Conservation (phyloP, 2,329 filamentous ascomycete species). For the Tolypocladium ovalisporum region DNA sequence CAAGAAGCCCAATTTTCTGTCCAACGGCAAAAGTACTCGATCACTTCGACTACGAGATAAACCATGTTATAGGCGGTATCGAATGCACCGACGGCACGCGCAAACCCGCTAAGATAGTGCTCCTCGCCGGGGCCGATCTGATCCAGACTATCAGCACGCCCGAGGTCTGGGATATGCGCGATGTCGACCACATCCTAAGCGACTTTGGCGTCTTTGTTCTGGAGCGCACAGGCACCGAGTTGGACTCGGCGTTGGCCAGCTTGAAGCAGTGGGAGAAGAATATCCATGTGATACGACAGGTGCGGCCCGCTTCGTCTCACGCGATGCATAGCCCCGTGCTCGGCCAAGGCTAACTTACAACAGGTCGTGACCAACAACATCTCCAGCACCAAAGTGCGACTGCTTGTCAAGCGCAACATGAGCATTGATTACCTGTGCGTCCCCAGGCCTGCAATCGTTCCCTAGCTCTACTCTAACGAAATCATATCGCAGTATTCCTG, state of each 20-base stretch:
- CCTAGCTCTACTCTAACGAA: neutral
- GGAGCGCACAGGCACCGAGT: conserved; percentile 80
- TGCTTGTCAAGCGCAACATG: conserved; percentile 71
- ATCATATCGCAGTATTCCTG: conserved; percentile 35
- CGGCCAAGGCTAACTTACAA: neutral
- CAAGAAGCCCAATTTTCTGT: conserved; percentile 68
- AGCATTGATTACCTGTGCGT: conserved; percentile 57
- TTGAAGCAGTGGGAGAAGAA: conserved; percentile 77
- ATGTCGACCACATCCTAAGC: conserved; percentile 80
- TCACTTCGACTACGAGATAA: conserved; percentile 86
- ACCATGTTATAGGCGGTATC: conserved; percentile 64
- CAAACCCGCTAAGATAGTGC: conserved; percentile 60
- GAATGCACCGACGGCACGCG: conserved; percentile 55
- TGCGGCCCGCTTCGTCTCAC: conserved; percentile 3
- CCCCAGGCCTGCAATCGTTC: neutral
- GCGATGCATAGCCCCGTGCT: neutral
- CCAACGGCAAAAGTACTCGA: conserved; percentile 83
- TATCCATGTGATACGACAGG: conserved; percentile 66
- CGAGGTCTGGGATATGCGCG: conserved; percentile 71
- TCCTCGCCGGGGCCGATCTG: conserved; percentile 70
- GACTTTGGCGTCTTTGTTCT: conserved; percentile 76
- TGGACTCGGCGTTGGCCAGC: conserved; percentile 75
- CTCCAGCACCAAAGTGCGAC: conserved; percentile 69
- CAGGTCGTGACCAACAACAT: conserved; percentile 67
- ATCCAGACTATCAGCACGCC: conserved; percentile 64